Evolutionary conservation across 148 eudicot species (phyloP), one percentile per base, ranked within the genome.

Genomic region (Beta vulgaris): DNA sequence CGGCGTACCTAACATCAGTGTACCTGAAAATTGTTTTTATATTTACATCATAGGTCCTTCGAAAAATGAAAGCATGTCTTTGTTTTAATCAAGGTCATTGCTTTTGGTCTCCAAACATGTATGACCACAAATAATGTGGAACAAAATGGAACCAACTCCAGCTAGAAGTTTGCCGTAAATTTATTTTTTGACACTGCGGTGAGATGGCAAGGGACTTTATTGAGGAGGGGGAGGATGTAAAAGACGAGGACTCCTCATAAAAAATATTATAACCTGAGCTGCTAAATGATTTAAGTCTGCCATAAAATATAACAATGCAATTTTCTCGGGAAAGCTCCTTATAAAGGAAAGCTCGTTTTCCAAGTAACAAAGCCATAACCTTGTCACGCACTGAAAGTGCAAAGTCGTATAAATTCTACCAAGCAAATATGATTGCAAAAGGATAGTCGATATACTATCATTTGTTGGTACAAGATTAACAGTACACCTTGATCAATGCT

Each of bases 401-500:
- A 49, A 49, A 16, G 54, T 44, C 16, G 23, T 14, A 49, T 11
- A 49, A 49, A 49, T 49, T 49, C 23, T 49, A 49, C 15, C 15
- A 44, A 13, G 5, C 54, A 49, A 7, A 19, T 49, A 49, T 19
- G 23, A 49, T 10, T 49, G 54, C 54, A 49, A 49, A 49, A 23
- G 9, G 9, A 39, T 49, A 49, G 16, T 10, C 16, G n/a, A 49
- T 49, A 49, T 49, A 15, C 49, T 18, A 44, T 44, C n/a, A 44
- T 10, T 44, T 44, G 16, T 44, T 44, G 15, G 15, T 44, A 44
- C 49, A 11, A 16, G 19, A 16, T 19, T 18, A 49, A 49, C n/a
- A 49, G 5, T 6, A 74, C 55, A 89, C 98, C 97, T 93, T 93
- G 55, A 91, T 31, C 53, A 93, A 43, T 29, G 93, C 87, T 44